These are phyloP conservation scores for Plantago major DNA, from an alignment of 257 asterid genomes.

Conservation along the genomic window DNA sequence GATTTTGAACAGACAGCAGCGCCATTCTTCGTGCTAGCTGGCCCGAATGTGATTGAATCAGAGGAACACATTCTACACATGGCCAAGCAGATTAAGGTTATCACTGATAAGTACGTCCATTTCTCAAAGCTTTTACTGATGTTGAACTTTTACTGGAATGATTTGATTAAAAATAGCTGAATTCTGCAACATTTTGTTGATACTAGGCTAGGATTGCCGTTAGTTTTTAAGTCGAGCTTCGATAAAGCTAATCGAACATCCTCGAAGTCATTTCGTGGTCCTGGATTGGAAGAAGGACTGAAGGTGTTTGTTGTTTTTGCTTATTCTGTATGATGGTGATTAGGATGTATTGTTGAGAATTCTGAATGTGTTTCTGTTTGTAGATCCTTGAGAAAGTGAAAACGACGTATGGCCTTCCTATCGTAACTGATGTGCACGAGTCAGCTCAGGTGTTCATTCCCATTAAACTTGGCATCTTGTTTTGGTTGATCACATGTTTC, in stretches of 20 bases:
- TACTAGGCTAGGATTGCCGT: constrained; percentile 52
- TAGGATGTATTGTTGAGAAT: not conserved
- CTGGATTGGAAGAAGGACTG: constrained; percentile 52
- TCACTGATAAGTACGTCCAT: constrained; percentile 41
- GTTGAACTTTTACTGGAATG: not conserved
- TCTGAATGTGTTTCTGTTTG: constrained; percentile 7
- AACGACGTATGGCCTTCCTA: constrained; percentile 59
- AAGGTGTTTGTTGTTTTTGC: constrained; percentile 29
- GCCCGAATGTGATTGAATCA: constrained; percentile 91
- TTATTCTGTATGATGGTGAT: not conserved
- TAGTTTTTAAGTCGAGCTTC: constrained; percentile 62
- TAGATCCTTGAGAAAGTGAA: constrained; percentile 92
- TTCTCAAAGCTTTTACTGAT: not conserved
- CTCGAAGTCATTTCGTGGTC: constrained; percentile 62
- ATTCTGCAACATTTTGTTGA: not conserved
- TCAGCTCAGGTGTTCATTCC: constrained; percentile 45
- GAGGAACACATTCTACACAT: constrained; percentile 78
- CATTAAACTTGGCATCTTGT: not conserved
- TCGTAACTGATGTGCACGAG: constrained; percentile 83
- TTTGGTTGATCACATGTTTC: constrained; percentile 3
- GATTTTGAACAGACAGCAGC: constrained; percentile 48
- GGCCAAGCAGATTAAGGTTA: constrained; percentile 65
- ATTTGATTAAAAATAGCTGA: not conserved
- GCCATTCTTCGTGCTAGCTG: constrained; percentile 86
- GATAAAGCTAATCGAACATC: constrained; percentile 65